A percentile compares a stretch with the other conserved stretches of the same genome.
phyloP scores from a whole-genome alignment of 306 rosid genomes.

The Medicago lupulina region DNA sequence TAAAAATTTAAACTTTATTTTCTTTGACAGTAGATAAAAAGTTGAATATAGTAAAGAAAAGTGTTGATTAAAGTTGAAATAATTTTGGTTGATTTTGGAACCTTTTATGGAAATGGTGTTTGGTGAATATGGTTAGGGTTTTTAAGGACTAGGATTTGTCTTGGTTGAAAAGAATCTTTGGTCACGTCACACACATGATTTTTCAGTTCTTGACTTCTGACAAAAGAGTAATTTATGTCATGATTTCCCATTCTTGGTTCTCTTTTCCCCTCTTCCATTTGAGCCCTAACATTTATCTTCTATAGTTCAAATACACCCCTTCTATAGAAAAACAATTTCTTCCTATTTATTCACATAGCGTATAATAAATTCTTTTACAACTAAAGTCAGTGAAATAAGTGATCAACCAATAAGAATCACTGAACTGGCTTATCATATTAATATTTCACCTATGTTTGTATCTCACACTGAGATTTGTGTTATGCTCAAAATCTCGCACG shows the following conservation, averaged over 20 bases:
- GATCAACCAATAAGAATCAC: slow-evolving; percentile 49
- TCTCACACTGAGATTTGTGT: slow-evolving; percentile 50
- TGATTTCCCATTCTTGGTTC: slow-evolving; percentile 58
- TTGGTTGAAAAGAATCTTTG: slow-evolving; percentile 69
- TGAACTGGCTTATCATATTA: slow-evolving; percentile 50
- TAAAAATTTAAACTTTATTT: slow-evolving; percentile 5
- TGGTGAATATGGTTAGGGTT: slow-evolving; percentile 70
- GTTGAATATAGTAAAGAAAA: slow-evolving; percentile 21
- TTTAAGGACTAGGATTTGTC: slow-evolving; percentile 52
- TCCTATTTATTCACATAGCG: slow-evolving; percentile 33
- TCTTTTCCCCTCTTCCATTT: slow-evolving; percentile 46
- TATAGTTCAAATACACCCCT: slow-evolving; percentile 35
- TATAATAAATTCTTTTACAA: slow-evolving; percentile 41
- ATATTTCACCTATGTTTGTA: slow-evolving; percentile 51
- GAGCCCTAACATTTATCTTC: slow-evolving; percentile 55
- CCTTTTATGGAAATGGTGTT: slow-evolving; percentile 46
- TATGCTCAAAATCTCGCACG: slow-evolving; percentile 61
- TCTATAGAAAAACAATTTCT: slow-evolving; percentile 24
- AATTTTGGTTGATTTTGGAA: slow-evolving; percentile 45
- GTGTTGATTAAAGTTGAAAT: slow-evolving; percentile 33
- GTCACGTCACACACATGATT: slow-evolving; percentile 82
- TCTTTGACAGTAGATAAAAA: not conserved
- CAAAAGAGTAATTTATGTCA: slow-evolving; percentile 64
- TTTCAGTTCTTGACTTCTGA: slow-evolving; percentile 76
- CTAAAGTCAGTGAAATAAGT: slow-evolving; percentile 48